Percentiles rank a stretch among this genome's conserved stretches.
Conservation (phyloP, 805 yeast genomes). For the Priceomyces fermenticarens region DNA sequence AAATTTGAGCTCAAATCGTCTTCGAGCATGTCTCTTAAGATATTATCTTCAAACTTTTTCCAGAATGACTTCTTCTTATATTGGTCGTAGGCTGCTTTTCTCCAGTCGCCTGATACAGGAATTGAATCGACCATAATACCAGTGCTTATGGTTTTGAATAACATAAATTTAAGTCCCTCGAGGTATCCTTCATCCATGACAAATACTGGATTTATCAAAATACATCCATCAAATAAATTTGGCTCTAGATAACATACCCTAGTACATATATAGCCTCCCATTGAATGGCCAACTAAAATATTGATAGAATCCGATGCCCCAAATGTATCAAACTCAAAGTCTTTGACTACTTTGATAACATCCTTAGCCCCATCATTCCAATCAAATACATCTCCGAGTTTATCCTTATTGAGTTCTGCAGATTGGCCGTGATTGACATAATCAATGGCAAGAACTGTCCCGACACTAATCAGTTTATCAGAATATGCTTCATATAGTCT, state of each 20-base stretch:
- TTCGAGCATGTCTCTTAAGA: constrained; percentile 14
- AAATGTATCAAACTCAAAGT: constrained; percentile 4
- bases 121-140: constrained; percentile 9
- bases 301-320: constrained; percentile 2
- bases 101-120: constrained; percentile 9
- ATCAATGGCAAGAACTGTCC: constrained; percentile 12
- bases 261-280: constrained; percentile 11
- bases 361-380: constrained; percentile 13
- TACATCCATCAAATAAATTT: constrained; percentile 6
- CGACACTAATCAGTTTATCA: constrained; percentile 14
- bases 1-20: constrained; percentile 11
- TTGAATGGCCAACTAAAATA: constrained; percentile 14
- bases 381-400: constrained; percentile 6
- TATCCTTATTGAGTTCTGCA: constrained; percentile 8
- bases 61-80: constrained; percentile 13
- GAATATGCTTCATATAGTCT: constrained; percentile 5
- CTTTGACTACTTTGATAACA: constrained; percentile 4
- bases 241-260: constrained; percentile 6
- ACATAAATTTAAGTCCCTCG: constrained; percentile 8
- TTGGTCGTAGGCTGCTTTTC: constrained; percentile 8
- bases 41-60: constrained; percentile 10
- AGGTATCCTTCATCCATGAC: background rate
- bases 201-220: constrained; percentile 11
- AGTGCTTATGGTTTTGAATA: constrained; percentile 1
- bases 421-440: constrained; percentile 12